These are phyloP conservation scores for Paramecium primaurelia DNA, from an alignment of 73 alveolate species.

Conservation along the genomic window DNA sequence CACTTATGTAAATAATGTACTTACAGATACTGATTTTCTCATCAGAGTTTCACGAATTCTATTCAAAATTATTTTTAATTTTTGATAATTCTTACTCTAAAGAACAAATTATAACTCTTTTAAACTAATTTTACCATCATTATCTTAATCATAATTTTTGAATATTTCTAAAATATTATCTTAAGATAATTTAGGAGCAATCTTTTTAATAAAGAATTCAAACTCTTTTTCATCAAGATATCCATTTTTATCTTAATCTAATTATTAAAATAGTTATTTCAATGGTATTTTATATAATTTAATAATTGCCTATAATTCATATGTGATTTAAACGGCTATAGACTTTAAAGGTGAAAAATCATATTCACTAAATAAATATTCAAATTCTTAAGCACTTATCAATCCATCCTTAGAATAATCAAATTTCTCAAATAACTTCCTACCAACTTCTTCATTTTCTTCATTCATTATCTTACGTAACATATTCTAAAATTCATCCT, in stretches of 20 bases:
- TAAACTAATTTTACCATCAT: not conserved
- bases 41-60: not conserved
- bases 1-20: not conserved
- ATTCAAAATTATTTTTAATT: not conserved
- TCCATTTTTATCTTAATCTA: not conserved
- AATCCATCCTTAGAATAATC: not conserved
- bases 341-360: not conserved
- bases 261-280: not conserved
- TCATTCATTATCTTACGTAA: not conserved
- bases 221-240: not conserved
- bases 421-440: not conserved
- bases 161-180: not conserved
- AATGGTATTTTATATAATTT: not conserved
- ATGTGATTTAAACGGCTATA: not conserved
- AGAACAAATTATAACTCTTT: not conserved
- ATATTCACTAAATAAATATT: not conserved
- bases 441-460: not conserved
- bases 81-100: not conserved
- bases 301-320: not conserved
- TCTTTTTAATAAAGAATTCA: not conserved
- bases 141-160: slow-evolving; percentile 1
- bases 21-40: not conserved
- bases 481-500: not conserved
- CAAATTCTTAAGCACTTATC: not conserved
- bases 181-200: not conserved